A percentile compares a stretch with the other conserved stretches of the same genome.
Evolutionary conservation across 768 basidiomycete species (phyloP).

Genomic region (Dendrothele bispora): DNA sequence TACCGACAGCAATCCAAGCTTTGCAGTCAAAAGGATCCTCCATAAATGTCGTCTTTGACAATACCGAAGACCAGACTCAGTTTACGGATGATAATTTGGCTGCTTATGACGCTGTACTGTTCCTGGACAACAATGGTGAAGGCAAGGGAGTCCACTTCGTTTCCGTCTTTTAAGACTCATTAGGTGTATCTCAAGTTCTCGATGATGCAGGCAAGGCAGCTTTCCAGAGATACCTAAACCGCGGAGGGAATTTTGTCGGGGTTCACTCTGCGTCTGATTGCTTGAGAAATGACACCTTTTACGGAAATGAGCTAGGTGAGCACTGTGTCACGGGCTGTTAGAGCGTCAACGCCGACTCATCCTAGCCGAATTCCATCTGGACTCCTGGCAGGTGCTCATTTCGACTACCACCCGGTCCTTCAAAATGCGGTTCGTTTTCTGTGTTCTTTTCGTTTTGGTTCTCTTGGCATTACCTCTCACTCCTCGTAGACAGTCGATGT

Average conservation of each 20-base stretch:
- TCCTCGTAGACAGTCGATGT: conserved; percentile 54
- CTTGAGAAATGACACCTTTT: conserved; percentile 58
- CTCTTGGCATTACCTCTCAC: not conserved
- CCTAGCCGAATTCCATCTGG: not conserved
- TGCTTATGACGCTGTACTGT: conserved; percentile 65
- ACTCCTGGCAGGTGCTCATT: conserved; percentile 50
- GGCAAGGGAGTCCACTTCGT: conserved; percentile 37
- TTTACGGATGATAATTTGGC: conserved; percentile 58
- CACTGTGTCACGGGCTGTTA: not conserved
- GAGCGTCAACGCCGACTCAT: no score
- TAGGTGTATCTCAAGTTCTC: conserved; percentile 43
- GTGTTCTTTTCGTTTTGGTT: not conserved
- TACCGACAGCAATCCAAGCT: conserved; percentile 65
- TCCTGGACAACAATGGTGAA: conserved; percentile 69
- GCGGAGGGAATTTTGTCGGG: conserved; percentile 70
- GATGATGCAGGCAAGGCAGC: conserved; percentile 58
- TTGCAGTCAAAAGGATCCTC: conserved; percentile 44
- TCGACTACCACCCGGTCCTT: conserved; percentile 69
- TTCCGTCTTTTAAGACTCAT: not conserved
- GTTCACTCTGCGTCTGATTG: conserved; percentile 68
- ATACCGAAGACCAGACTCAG: conserved; percentile 57
- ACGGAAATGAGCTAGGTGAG: conserved; percentile 55
- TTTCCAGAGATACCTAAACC: conserved; percentile 61
- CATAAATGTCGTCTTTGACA: conserved; percentile 56
- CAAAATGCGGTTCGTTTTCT: conserved; percentile 57